These are phyloP conservation scores for Sarcomyxa edulis DNA, from an alignment of 768 basidiomycete genomes.

Conservation along the genomic window DNA sequence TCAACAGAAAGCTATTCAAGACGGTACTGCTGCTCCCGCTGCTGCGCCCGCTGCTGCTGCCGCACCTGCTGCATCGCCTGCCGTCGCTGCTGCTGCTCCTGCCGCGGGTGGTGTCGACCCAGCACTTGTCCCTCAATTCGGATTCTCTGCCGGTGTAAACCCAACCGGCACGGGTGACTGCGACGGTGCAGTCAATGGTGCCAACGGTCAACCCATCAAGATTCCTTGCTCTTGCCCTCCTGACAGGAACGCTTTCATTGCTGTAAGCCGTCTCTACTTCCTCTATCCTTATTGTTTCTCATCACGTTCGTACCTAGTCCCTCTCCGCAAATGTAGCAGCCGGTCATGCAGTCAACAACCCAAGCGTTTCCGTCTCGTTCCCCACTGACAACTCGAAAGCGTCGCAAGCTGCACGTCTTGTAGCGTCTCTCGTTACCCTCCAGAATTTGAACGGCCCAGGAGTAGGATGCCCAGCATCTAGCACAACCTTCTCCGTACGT, in stretches of 20 bases:
- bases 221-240: slow-evolving; percentile 68
- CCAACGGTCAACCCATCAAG: slow-evolving; percentile 46
- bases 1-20: slow-evolving; percentile 30
- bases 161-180: slow-evolving; percentile 54
- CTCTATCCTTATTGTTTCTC: background rate
- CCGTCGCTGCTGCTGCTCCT: slow-evolving; percentile 27
- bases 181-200: slow-evolving; percentile 55
- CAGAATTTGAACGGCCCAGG: slow-evolving; percentile 71
- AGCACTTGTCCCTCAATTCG: slow-evolving; percentile 55
- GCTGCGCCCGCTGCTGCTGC: slow-evolving; percentile 28
- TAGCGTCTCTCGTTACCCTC: slow-evolving; percentile 56
- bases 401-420: slow-evolving; percentile 51
- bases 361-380: slow-evolving; percentile 52
- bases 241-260: slow-evolving; percentile 42
- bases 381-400: slow-evolving; percentile 51
- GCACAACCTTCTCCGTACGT: slow-evolving; percentile 48
- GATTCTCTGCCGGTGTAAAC: slow-evolving; percentile 49
- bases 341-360: slow-evolving; percentile 63
- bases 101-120: slow-evolving; percentile 44
- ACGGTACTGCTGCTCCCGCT: slow-evolving; percentile 22
- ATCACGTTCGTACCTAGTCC: slow-evolving; percentile 17
- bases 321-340: slow-evolving; percentile 54
- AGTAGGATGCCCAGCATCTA: slow-evolving; percentile 59
- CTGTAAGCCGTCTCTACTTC: slow-evolving; percentile 25
- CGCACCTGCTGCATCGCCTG: slow-evolving; percentile 12